phyloP scores from a whole-genome alignment of 441 rosid genomes.

The Breynia disticha region DNA sequence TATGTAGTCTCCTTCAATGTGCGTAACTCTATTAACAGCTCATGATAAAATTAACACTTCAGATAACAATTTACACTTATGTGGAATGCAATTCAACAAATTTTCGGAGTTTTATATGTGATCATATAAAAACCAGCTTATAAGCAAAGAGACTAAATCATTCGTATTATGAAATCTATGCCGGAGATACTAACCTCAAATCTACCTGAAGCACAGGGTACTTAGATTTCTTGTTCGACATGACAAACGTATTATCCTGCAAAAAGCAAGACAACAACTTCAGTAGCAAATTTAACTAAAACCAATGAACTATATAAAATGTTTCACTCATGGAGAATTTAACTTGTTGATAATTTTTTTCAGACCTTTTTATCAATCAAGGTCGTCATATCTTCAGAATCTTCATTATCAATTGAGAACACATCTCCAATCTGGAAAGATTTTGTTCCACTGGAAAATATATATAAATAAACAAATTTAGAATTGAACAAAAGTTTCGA shows the following conservation, averaged over 20 bases:
- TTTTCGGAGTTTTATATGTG: too few species aligned
- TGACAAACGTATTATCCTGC: conserved; percentile 89
- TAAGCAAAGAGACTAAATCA: too few species aligned
- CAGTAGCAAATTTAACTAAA: conserved; percentile 15
- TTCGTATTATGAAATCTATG: too few species aligned
- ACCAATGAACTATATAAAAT: conserved; percentile 4
- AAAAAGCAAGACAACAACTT: conserved; percentile 17
- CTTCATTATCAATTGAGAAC: conserved; percentile 84
- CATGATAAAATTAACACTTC: too few species aligned
- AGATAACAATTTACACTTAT: too few species aligned
- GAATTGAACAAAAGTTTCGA: neutral
- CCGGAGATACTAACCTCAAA: conserved; percentile 45
- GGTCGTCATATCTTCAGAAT: conserved; percentile 78
- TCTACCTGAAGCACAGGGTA: conserved; percentile 96
- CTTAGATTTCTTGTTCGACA: conserved; percentile 98
- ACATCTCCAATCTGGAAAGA: conserved; percentile 86
- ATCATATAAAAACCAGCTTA: too few species aligned
- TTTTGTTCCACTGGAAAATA: conserved; percentile 57
- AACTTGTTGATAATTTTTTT: conserved; percentile 1
- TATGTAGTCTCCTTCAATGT: neutral
- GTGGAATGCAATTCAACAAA: too few species aligned
- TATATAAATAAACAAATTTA: conserved; percentile 3
- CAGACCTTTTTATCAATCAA: conserved; percentile 87
- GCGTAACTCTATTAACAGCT: neutral
- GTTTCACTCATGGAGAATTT: conserved; percentile 3